Conservation (phyloP, 306 rosid genomes). For the Rubus parviflorus region DNA sequence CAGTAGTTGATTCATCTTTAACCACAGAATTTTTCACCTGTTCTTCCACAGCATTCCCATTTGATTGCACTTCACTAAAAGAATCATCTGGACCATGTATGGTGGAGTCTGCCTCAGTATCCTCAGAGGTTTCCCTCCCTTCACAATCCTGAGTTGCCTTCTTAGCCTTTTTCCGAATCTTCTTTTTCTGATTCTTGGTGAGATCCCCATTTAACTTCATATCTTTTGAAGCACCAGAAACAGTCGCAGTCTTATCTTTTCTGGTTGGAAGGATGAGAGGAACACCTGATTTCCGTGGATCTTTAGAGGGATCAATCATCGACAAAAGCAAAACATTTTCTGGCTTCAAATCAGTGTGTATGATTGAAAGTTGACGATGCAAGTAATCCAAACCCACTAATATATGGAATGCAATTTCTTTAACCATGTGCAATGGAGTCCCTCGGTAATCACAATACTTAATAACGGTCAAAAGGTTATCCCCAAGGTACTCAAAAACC, state of each 20-base stretch:
- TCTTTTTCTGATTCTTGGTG: conserved; percentile 72
- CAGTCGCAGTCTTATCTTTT: conserved; percentile 46
- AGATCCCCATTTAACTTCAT: conserved; percentile 59
- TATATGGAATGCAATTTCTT: conserved; percentile 73
- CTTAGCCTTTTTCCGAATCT: conserved; percentile 73
- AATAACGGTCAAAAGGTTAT: conserved; percentile 78
- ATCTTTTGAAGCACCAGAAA: conserved; percentile 44
- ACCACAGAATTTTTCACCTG: conserved; percentile 43
- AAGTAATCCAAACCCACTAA: conserved; percentile 88
- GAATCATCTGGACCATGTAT: conserved; percentile 42
- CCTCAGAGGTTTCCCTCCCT: conserved; percentile 54
- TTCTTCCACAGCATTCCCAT: conserved; percentile 43
- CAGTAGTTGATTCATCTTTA: conserved; percentile 23
- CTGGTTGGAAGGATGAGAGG: conserved; percentile 56
- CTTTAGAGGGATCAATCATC: conserved; percentile 73
- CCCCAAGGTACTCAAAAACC: conserved; percentile 90
- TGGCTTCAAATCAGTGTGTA: conserved; percentile 89
- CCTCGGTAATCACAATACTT: conserved; percentile 76
- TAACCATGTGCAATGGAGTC: conserved; percentile 64
- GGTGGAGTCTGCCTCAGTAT: conserved; percentile 47
- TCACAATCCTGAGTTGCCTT: conserved; percentile 65
- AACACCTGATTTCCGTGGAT: conserved; percentile 65
- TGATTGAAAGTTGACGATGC: conserved; percentile 72
- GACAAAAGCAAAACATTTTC: conserved; percentile 74
- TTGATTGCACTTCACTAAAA: conserved; percentile 30